Conservation (phyloP, 2,329 filamentous ascomycete species). For the Botrytis squamosa region DNA sequence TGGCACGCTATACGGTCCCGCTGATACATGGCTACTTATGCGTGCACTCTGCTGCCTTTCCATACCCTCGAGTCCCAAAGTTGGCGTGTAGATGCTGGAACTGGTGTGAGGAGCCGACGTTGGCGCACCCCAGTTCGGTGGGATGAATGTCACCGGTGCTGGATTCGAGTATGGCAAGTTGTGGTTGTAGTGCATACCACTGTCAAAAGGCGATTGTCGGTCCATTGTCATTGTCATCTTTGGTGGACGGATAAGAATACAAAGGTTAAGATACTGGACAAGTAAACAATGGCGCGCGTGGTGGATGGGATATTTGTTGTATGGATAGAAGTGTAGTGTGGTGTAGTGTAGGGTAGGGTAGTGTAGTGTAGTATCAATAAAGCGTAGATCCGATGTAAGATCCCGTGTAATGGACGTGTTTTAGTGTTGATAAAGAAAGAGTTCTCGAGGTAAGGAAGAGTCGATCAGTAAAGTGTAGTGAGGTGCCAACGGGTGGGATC, state of each 20-base stretch:
- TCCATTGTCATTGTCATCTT: conserved; percentile 94
- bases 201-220: conserved; percentile 65
- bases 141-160: conserved; percentile 33
- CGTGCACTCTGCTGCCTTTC: conserved; percentile 58
- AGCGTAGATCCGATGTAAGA: conserved; percentile 39
- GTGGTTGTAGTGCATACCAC: conserved; percentile 69
- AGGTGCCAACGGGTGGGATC: conserved; percentile 33
- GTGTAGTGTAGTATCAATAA: conserved; percentile 18
- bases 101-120: conserved; percentile 49
- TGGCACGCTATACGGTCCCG: conserved; percentile 71
- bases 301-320: not conserved
- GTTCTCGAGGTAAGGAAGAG: conserved; percentile 29
- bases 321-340: conserved; percentile 24
- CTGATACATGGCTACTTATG: conserved; percentile 55
- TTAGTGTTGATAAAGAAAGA: conserved; percentile 4
- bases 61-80: conserved; percentile 56
- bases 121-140: conserved; percentile 86
- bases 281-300: conserved; percentile 7
- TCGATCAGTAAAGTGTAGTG: conserved; percentile 30
- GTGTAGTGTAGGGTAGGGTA: conserved; percentile 20
- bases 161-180: conserved; percentile 65
- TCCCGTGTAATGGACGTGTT: conserved; percentile 30
- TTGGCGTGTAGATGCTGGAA: conserved; percentile 61
- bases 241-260: conserved; percentile 25
- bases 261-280: conserved; percentile 21